Evolutionary conservation across 192 early-diverging fungal genomes (phyloP), one percentile per base, ranked within the genome.

Genomic region (Radiomyces spectabilis): DNA sequence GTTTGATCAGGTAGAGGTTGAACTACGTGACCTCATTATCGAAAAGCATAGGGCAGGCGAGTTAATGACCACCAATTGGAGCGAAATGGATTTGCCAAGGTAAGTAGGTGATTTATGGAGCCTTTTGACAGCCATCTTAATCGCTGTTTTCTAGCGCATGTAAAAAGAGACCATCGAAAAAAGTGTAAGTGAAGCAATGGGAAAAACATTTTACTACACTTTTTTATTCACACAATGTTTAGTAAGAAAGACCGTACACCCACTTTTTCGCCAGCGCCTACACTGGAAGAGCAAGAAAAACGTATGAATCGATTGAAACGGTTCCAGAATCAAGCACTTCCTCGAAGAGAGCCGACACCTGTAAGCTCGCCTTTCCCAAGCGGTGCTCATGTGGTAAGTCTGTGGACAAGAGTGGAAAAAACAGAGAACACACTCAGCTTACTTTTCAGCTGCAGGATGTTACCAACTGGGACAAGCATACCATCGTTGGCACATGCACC

Each of bases 401-500:
- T n/a, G n/a, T 22, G 21, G 5, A 21, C 40, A 18, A 31, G 12
- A 10, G 0, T 39, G 26, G 12, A 21, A 31, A 21, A 7, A 4
- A 18, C 26, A 32, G 2, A 19, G 0, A 25, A 40, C 18, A 2
- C 19, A 45, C 16, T 38, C 34, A 2, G 33, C 49, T 4, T 53
- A 53, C 6, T 21, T 37, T 31, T 41, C 32, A 37, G n/a, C n/a
- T 47, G 12, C 15, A 77, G 12, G 85, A 86, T 55, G 89, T 87
- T 42, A 78, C 80, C 35, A 81, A 86, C 57, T 87, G 86, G 87
- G 85, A 92, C 52, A 71, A 77, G 46, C 66, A 86, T 59, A 88
- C 91, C 1, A 27, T 55, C 12, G 86, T 95, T 19, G 95, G 95
- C 31, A 94, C 93, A 1, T 83, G 85, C 50, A 72, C 75, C 13